Base-by-base conservation (phyloP, 2,329 filamentous ascomycete species). In the Venturia asperata region DNA sequence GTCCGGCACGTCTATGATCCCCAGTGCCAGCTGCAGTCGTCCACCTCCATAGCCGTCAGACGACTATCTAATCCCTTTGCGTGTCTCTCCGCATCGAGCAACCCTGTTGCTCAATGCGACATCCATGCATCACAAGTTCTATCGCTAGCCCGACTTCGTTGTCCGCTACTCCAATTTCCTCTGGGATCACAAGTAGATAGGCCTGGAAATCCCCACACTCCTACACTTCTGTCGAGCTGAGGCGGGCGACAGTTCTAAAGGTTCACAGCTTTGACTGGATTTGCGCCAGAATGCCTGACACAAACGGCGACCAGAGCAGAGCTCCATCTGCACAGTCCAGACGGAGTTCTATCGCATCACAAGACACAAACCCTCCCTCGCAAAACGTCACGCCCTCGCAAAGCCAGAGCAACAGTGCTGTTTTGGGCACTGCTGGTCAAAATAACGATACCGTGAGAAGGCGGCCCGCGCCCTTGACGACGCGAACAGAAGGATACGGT, bases 401-500 rank as follows among this genome's bases (percentile, higher is more conserved):
- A 30, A 63, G 45, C 61, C 60, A 63, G 58, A 66, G 64, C 27
- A 65, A 43, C 13, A 66, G 58, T 37, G 64, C 61, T 2, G 15
- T 65, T 34, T 34, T 63, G 27, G 64, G 61, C 10, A 37, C 42
- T 15, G 52, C 43, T 13, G 64, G 61, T 56, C 64, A 66, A 43
- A 66, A 55, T 62, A 65, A 43, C 13, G 64, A 66, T 21, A 39
- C 60, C 11, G 60, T 43, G 61, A 49, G 64, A 62, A 41, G 61
- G 42, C n/a, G 64, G 37, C 64, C 60, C 19, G 13, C 61, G 7
- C 19, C n/a, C 7, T 27, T 43, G 37, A 17, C n/a, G 19, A 47
- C 61, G 11, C 64, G 58, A 58, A 63, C 61, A 13, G 64, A 66
- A 62, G 64, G 58, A 27, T 66, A 66, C 24, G 64, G 64, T 66